These are phyloP conservation scores for Cytospora paraplurivora DNA, from an alignment of 2,329 filamentous ascomycete genomes.

Conservation along the genomic window DNA sequence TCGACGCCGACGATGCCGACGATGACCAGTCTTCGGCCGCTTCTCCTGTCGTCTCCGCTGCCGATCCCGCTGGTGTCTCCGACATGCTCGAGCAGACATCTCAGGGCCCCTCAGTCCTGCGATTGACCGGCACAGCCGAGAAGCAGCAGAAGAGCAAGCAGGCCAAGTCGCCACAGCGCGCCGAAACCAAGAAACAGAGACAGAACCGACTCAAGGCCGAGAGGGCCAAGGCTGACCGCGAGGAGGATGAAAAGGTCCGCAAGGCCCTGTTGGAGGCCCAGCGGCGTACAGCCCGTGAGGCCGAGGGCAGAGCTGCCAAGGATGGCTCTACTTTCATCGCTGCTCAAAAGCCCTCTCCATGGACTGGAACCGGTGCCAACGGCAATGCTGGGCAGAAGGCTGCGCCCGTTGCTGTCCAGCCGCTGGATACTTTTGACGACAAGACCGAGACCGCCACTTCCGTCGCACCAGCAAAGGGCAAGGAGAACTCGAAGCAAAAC, in stretches of 20 bases:
- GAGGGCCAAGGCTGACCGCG: conserved; percentile 71
- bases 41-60: conserved; percentile 64
- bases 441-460: conserved; percentile 40
- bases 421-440: conserved; percentile 60
- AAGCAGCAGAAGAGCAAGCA: conserved; percentile 61
- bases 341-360: conserved; percentile 43
- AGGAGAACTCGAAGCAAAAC: conserved; percentile 39
- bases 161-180: conserved; percentile 63
- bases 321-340: conserved; percentile 69
- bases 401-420: conserved; percentile 45
- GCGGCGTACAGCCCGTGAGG: conserved; percentile 76
- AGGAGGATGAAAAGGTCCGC: conserved; percentile 78
- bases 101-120: conserved; percentile 72
- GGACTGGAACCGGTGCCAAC: conserved; percentile 44
- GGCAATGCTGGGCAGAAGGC: conserved; percentile 47
- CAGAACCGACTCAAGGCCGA: conserved; percentile 91
- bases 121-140: conserved; percentile 66
- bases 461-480: conserved; percentile 39
- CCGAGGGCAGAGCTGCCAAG: conserved; percentile 80
- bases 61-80: conserved; percentile 69
- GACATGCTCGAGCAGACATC: conserved; percentile 85
- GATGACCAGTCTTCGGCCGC: conserved; percentile 74
- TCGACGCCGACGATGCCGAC: conserved; percentile 80
- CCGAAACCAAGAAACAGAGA: conserved; percentile 91
- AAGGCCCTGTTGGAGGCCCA: conserved; percentile 79